Evolutionary conservation across 163 green algal genomes (phyloP).

Genomic region (Volvox carteri): DNA sequence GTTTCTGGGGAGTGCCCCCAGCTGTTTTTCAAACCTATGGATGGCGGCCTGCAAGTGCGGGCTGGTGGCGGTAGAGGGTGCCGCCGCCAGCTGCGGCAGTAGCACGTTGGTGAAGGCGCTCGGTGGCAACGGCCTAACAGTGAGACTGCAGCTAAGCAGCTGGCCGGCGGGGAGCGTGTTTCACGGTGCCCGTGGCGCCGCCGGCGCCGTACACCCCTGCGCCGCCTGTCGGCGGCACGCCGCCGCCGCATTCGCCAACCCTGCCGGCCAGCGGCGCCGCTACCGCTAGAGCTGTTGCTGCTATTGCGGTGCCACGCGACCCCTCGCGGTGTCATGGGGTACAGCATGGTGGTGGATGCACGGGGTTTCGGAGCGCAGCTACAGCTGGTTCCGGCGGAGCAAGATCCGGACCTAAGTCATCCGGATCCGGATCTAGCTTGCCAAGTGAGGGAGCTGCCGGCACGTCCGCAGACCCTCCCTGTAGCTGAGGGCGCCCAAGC

Average conservation of each 20-base stretch:
- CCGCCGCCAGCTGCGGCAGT: background rate
- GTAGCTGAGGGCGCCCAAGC: background rate
- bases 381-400: background rate
- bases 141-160: conserved; percentile 12
- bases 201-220: conserved; percentile 1
- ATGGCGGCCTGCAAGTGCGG: conserved; percentile 38
- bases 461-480: background rate
- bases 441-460: background rate
- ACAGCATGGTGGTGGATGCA: conserved; percentile 46
- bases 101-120: conserved; percentile 31
- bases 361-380: conserved; percentile 24
- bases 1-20: conserved; percentile 10
- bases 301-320: background rate
- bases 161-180: background rate
- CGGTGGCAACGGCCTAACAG: conserved; percentile 6
- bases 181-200: background rate
- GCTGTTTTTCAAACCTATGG: conserved; percentile 35
- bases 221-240: conserved; percentile 10
- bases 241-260: background rate
- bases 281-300: background rate
- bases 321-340: background rate
- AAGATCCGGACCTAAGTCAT: background rate
- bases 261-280: background rate
- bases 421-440: background rate
- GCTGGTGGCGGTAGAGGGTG: background rate